Conservation (phyloP, 2,329 filamentous ascomycete species). For the Cladorrhinum sp. region DNA sequence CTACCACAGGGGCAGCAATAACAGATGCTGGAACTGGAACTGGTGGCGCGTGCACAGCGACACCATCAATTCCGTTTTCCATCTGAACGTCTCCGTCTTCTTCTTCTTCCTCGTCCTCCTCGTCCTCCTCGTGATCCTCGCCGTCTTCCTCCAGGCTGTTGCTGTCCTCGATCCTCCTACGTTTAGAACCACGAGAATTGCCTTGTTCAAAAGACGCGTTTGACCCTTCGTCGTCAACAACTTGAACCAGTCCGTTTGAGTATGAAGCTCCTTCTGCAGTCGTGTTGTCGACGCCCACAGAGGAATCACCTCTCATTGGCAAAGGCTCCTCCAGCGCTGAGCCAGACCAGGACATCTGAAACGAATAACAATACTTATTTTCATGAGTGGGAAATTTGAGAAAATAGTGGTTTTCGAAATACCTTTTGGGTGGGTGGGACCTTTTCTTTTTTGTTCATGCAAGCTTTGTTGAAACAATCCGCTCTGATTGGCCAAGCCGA, state of each 20-base stretch:
- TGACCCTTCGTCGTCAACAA: not conserved
- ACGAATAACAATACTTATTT: too few species aligned
- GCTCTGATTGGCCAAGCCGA: not conserved
- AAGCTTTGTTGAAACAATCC: not conserved
- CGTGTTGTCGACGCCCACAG: not conserved
- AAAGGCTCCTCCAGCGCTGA: not conserved
- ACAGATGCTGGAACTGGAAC: not conserved
- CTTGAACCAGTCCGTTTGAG: not conserved
- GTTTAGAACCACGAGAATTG: not conserved
- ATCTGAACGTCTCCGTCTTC: not conserved
- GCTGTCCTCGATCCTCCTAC: not conserved
- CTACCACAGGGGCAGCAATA: not conserved
- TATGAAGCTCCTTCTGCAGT: not conserved
- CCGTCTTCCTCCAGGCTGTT: not conserved
- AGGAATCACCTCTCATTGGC: not conserved
- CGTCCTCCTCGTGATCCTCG: not conserved
- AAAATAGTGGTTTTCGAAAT: too few species aligned
- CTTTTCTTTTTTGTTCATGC: not conserved
- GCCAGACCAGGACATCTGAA: not conserved
- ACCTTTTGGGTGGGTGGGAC: not conserved
- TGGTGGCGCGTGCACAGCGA: not conserved
- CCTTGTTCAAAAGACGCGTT: not conserved
- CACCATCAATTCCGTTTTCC: not conserved
- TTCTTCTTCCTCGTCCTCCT: not conserved
- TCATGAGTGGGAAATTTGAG: not conserved